Base-by-base conservation (phyloP, 352 stramenopile species). In the Phytophthora melonis region DNA sequence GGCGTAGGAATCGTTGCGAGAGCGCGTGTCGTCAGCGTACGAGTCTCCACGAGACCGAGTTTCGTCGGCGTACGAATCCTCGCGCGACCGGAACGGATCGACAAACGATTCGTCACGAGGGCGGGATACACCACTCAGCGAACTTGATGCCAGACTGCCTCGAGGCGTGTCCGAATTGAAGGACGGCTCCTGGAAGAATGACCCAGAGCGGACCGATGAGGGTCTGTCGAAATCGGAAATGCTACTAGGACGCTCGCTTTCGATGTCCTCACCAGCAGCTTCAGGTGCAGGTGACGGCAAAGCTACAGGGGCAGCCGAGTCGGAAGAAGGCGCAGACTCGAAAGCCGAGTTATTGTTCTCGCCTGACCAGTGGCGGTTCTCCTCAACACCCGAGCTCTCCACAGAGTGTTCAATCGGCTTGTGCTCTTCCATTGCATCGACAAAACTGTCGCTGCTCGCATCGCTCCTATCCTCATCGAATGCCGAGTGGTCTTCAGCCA, bases 151-250 rank as follows among this genome's bases (percentile, higher is more conserved):
- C 9, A 77, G 64, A 58, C 79, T 89, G 11, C 61, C 73, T 27
- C 69, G 78, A 67, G 76, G 78, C 2, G 78, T 80, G 41, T 70
- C 70, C 13, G 72, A 82, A 39, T 82, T 69, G 41, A 87, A 83
- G 1, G 82, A 74, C 32, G 64, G 74, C 18, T 78, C 65, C 36
- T 80, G 58, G 19, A 82, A 74, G 50, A 74, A 84, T 19, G 74
- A 78, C 7, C 57, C 70, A 55, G 77, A 82, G 23, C 57, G 71
- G 10, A 78, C 63, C 5, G 77, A 81, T 0, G 72, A 77, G 6
- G 58, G 74, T 13, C 75, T 52, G 55, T 80, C 71, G 19, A 74
- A 77, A 47, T 79, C 77, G 1, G 78, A 84, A 13, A 81, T 74
- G 36, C 75, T 75, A 25, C 78, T 80, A 39, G 36, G 50, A 25